Conservation (phyloP, 2,329 filamentous ascomycete genomes). For the Monosporascus sp. region DNA sequence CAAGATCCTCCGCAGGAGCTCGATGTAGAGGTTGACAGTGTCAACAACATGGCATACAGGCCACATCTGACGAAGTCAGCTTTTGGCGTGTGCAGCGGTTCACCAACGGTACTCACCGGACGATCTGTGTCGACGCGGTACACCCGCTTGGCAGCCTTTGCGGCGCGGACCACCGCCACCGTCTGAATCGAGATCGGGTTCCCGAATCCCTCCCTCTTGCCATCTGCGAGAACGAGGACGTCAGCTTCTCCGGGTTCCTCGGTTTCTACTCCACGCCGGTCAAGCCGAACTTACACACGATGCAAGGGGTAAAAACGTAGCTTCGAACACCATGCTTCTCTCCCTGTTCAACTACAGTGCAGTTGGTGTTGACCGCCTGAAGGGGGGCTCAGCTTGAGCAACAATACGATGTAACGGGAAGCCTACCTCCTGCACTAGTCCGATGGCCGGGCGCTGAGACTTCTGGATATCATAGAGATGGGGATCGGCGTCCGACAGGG, state of each 20-base stretch:
- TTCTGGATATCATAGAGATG: constrained; percentile 40
- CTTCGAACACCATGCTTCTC: constrained; percentile 37
- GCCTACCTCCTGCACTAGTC: constrained; percentile 21
- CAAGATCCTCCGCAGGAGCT: constrained; percentile 41
- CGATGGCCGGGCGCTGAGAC: constrained; percentile 18
- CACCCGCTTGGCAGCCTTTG: constrained; percentile 33
- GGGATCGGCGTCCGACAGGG: constrained; percentile 39
- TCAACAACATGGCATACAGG: constrained; percentile 49
- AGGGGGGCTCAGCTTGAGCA: neutral
- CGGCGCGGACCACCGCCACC: constrained; percentile 41
- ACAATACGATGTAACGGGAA: too few species aligned
- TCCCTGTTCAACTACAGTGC: constrained; percentile 36
- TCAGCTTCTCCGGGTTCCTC: neutral
- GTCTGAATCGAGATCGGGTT: constrained; percentile 49
- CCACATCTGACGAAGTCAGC: constrained; percentile 34
- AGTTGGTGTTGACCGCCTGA: constrained; percentile 37
- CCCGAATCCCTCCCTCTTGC: constrained; percentile 44
- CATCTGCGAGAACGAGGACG: constrained; percentile 23
- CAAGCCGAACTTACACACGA: constrained; percentile 36
- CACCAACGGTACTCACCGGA: constrained; percentile 23
- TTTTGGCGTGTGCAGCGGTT: neutral
- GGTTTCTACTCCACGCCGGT: neutral
- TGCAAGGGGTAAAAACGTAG: constrained; percentile 50
- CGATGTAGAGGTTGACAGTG: constrained; percentile 40
- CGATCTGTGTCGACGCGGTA: constrained; percentile 36